phyloP scores from a whole-genome alignment of 352 stramenopile species.

The Phytophthora tentaculata region DNA sequence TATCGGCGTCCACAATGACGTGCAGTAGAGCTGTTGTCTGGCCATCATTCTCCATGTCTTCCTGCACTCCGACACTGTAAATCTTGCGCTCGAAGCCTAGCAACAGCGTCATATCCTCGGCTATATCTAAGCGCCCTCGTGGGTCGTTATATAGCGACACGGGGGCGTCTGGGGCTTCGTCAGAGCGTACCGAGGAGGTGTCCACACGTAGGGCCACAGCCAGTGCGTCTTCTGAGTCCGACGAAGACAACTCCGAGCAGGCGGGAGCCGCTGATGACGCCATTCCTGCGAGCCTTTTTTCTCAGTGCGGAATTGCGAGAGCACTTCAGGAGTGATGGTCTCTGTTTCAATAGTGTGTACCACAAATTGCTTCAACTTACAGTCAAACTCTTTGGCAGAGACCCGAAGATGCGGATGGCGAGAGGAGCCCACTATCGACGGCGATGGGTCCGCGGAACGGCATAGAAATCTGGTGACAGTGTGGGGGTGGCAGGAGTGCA shows the following conservation, averaged over 20 bases:
- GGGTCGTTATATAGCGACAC: slow-evolving; percentile 54
- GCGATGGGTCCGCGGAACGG: slow-evolving; percentile 23
- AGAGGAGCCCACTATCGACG: slow-evolving; percentile 11
- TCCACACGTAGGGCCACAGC: slow-evolving; percentile 34
- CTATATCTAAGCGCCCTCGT: slow-evolving; percentile 58
- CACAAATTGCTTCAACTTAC: slow-evolving; percentile 15
- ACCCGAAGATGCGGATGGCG: slow-evolving; percentile 9
- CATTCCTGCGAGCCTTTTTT: slow-evolving; percentile 15
- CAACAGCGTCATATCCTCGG: slow-evolving; percentile 51
- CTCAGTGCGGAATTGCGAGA: background rate
- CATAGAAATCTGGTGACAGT: slow-evolving; percentile 28
- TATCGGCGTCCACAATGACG: slow-evolving; percentile 37
- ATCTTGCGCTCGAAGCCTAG: slow-evolving; percentile 50
- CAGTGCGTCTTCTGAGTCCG: slow-evolving; percentile 22
- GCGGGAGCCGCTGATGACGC: slow-evolving; percentile 19
- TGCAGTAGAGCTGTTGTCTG: slow-evolving; percentile 7
- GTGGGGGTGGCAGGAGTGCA: slow-evolving; percentile 3
- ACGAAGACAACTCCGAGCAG: slow-evolving; percentile 5
- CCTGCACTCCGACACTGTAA: slow-evolving; percentile 32
- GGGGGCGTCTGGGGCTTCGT: slow-evolving; percentile 1
- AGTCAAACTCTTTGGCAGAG: slow-evolving; percentile 16
- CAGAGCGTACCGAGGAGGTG: slow-evolving; percentile 15
- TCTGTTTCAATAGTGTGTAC: slow-evolving; percentile 4
- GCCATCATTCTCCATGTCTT: slow-evolving; percentile 29
- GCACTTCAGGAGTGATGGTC: slow-evolving; percentile 16